These are phyloP conservation scores for Aspergillus bombycis DNA, from an alignment of 2,329 filamentous ascomycete species.

Conservation along the genomic window DNA sequence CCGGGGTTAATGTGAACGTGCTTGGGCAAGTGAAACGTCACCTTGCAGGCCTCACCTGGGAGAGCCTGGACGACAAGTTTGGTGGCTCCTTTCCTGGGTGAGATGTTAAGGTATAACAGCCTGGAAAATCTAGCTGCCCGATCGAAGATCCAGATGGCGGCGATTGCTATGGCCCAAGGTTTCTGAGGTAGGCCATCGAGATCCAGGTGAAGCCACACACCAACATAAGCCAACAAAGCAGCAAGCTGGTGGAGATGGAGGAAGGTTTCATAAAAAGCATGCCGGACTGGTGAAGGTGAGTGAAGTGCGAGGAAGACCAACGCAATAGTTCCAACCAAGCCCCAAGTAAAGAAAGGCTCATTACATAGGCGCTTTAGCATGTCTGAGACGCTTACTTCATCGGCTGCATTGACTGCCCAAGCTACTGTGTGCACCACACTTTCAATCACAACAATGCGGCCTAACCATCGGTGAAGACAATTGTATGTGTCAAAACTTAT, in stretches of 20 bases:
- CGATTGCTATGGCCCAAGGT: conserved; percentile 42
- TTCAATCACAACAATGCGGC: conserved; percentile 74
- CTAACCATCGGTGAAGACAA: conserved; percentile 81
- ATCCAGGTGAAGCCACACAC: conserved; percentile 49
- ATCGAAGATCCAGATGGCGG: conserved; percentile 45
- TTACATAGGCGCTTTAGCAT: conserved; percentile 37
- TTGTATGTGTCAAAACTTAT: conserved; percentile 98
- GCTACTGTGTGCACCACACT: conserved; percentile 70
- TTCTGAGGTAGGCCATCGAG: conserved; percentile 46
- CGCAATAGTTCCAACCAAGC: conserved; percentile 47
- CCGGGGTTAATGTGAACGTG: conserved; percentile 58
- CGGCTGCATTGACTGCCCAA: conserved; percentile 73
- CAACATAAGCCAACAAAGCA: conserved; percentile 47
- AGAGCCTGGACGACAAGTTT: conserved; percentile 61
- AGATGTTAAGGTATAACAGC: conserved; percentile 59
- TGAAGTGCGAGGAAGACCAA: conserved; percentile 48
- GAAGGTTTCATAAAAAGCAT: conserved; percentile 53
- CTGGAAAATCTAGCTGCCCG: conserved; percentile 52
- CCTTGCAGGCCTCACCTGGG: conserved; percentile 61
- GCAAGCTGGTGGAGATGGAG: conserved; percentile 51
- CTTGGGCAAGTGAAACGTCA: conserved; percentile 62
- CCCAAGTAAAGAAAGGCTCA: conserved; percentile 49
- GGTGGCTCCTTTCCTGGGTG: conserved; percentile 52
- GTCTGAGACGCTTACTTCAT: conserved; percentile 35
- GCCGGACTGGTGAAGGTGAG: conserved; percentile 48